Evolutionary conservation across 2,329 filamentous ascomycete genomes (phyloP).

Genomic region (Verticillium zaregamsianum): DNA sequence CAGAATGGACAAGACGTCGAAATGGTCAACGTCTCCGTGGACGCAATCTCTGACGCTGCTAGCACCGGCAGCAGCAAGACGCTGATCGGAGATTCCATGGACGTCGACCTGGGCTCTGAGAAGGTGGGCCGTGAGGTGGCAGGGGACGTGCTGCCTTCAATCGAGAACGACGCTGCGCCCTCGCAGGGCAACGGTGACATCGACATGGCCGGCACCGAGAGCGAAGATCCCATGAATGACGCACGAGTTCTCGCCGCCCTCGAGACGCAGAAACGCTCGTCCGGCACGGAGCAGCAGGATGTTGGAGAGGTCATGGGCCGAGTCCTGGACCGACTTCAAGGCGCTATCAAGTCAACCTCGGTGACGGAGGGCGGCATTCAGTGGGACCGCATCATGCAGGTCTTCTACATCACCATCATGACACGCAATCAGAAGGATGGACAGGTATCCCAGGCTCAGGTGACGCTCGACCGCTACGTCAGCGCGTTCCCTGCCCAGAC

Average conservation of each 20-base stretch:
- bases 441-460: conserved; percentile 15
- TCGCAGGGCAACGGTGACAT: conserved; percentile 15
- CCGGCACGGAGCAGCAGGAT: conserved; percentile 76
- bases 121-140: not conserved
- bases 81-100: conserved; percentile 35
- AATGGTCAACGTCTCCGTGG: conserved; percentile 27
- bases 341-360: conserved; percentile 71
- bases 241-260: conserved; percentile 40
- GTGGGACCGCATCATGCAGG: conserved; percentile 71
- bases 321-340: conserved; percentile 85
- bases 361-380: conserved; percentile 68
- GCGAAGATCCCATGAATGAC: conserved; percentile 27
- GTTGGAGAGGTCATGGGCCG: conserved; percentile 95
- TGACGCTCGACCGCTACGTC: conserved; percentile 57
- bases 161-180: not conserved
- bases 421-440: conserved; percentile 39
- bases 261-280: conserved; percentile 40
- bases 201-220: conserved; percentile 25
- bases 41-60: conserved; percentile 31
- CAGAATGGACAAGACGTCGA: conserved; percentile 21
- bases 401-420: conserved; percentile 52
- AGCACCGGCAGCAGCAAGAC: conserved; percentile 50
- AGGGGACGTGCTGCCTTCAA: not conserved
- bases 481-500: conserved; percentile 53
- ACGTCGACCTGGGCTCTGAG: conserved; percentile 10